Conservation (phyloP, 345 rosid species). For the Rhodamnia argentea region DNA sequence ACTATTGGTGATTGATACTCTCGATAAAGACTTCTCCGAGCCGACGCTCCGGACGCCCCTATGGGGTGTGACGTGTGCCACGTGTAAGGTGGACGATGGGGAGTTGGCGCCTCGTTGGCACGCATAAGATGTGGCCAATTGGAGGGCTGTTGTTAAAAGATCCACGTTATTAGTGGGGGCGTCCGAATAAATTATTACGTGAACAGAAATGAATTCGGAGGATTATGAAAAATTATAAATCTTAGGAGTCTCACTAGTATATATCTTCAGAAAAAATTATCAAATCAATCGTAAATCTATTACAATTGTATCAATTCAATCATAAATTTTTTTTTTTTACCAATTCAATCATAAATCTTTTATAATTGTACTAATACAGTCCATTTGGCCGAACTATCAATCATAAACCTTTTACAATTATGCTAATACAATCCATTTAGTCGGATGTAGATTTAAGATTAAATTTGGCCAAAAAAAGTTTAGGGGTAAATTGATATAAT, state of each 20-base stretch:
- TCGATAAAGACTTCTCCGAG: not conserved
- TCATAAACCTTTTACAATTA: too few species aligned
- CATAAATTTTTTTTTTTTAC: too few species aligned
- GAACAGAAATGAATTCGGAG: not conserved
- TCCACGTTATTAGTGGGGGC: not conserved
- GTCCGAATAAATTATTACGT: not conserved
- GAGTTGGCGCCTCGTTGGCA: slow-evolving; percentile 1
- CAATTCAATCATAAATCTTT: too few species aligned
- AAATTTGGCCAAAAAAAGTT: too few species aligned
- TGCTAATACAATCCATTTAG: too few species aligned
- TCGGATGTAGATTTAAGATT: too few species aligned
- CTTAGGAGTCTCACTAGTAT: not conserved
- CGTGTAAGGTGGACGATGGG: not conserved
- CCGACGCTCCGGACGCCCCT: not conserved
- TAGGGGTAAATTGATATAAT: too few species aligned
- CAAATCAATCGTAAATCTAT: too few species aligned
- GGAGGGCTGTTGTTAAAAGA: not conserved
- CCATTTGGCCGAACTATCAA: too few species aligned
- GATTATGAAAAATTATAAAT: not conserved
- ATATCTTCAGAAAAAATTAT: not conserved
- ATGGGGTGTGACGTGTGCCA: slow-evolving; percentile 10
- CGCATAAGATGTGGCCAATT: slow-evolving; percentile 10
- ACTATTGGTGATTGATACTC: not conserved
- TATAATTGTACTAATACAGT: too few species aligned
- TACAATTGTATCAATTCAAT: too few species aligned